A percentile compares a stretch with the other conserved stretches of the same genome.
phyloP scores from a whole-genome alignment of 768 basidiomycete species.

The Tulasnella calospora region DNA sequence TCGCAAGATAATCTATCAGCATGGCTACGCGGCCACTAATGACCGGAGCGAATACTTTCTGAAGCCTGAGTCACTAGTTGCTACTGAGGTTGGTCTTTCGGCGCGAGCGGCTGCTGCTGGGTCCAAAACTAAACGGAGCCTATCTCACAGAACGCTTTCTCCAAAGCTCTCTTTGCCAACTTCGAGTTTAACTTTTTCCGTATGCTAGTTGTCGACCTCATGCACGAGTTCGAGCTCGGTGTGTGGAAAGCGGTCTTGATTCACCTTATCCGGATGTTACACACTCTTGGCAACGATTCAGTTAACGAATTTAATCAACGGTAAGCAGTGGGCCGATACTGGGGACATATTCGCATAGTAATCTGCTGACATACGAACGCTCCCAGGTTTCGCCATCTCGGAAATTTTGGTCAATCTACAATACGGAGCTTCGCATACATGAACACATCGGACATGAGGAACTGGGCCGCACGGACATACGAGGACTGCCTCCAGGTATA shows the following conservation, averaged over 20 bases:
- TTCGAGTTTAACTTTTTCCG: conserved; percentile 33
- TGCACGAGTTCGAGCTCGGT: conserved; percentile 45
- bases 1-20: conserved; percentile 14
- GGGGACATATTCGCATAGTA: neutral
- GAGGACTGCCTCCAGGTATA: conserved; percentile 34
- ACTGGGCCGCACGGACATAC: conserved; percentile 29
- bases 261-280: conserved; percentile 36
- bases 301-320: conserved; percentile 7
- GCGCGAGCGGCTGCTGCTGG: no score
- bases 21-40: neutral
- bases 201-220: conserved; percentile 37
- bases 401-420: conserved; percentile 1
- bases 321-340: neutral
- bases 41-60: neutral
- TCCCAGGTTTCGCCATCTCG: neutral
- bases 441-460: conserved; percentile 18
- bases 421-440: conserved; percentile 6
- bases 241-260: conserved; percentile 39
- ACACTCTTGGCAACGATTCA: neutral
- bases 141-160: conserved; percentile 37
- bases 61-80: neutral
- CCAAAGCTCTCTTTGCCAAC: conserved; percentile 26
- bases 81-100: neutral
- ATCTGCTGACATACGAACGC: neutral
- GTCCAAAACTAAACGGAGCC: no score